Evolutionary conservation across 2,329 filamentous ascomycete genomes (phyloP).

Genomic region (Penicillium brasilianum): DNA sequence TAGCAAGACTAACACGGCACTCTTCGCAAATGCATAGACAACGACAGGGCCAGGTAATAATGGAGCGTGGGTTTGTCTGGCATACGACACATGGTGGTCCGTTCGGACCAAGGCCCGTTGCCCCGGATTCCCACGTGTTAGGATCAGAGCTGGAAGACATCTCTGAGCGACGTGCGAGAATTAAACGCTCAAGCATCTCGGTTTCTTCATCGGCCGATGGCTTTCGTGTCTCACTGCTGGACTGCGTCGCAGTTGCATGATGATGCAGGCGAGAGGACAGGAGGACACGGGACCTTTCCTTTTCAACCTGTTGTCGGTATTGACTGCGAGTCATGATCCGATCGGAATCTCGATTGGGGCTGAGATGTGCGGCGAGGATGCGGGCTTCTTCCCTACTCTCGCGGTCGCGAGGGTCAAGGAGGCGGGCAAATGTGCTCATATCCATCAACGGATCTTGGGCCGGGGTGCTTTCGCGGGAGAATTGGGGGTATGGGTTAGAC

Average conservation of each 20-base stretch:
- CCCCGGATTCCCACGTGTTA: conserved; percentile 70
- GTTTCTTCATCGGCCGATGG: conserved; percentile 60
- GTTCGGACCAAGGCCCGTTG: conserved; percentile 71
- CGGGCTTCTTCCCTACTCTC: conserved; percentile 82
- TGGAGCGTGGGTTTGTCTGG: conserved; percentile 80
- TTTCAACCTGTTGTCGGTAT: conserved; percentile 70
- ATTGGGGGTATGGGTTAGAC: conserved; percentile 57
- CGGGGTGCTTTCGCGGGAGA: conserved; percentile 55
- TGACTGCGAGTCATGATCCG: conserved; percentile 78
- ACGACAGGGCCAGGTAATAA: conserved; percentile 95
- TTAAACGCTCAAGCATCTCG: conserved; percentile 62
- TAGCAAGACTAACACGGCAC: conserved; percentile 87
- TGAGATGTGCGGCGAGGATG: conserved; percentile 78
- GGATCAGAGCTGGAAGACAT: conserved; percentile 19
- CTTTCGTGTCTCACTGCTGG: conserved; percentile 32
- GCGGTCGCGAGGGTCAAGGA: conserved; percentile 78
- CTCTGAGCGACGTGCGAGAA: conserved; percentile 58
- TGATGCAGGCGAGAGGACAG: conserved; percentile 52
- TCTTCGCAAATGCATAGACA: conserved; percentile 95
- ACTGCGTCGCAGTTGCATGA: conserved; percentile 14
- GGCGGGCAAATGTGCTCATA: conserved; percentile 71
- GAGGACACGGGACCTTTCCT: conserved; percentile 72
- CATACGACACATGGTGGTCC: conserved; percentile 93
- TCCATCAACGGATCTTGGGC: conserved; percentile 67
- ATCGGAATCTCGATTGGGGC: conserved; percentile 55